Percentiles rank a stretch among this genome's conserved stretches.
These are phyloP conservation scores for Aspergillus costaricaensis DNA, from an alignment of 2,329 filamentous ascomycete species.

Conservation along the genomic window DNA sequence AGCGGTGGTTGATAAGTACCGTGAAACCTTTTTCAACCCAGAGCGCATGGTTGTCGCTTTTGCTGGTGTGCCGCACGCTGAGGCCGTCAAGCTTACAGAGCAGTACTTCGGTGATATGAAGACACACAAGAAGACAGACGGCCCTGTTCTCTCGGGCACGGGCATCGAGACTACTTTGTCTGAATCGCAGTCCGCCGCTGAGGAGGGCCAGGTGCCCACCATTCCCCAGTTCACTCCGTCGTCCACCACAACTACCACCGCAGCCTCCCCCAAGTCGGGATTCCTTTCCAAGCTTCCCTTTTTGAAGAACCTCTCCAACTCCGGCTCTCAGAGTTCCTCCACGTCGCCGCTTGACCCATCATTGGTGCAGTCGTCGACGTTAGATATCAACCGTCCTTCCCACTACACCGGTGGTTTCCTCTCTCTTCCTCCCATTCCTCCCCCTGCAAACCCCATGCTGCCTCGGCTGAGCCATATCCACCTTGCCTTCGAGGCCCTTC, in stretches of 20 bases:
- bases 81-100: slow-evolving; percentile 77
- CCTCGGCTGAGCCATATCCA: slow-evolving; percentile 90
- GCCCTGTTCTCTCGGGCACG: slow-evolving; percentile 54
- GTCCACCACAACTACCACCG: slow-evolving; percentile 37
- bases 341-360: slow-evolving; percentile 56
- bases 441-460: slow-evolving; percentile 72
- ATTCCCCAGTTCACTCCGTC: slow-evolving; percentile 45
- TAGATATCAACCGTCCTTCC: slow-evolving; percentile 65
- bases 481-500: slow-evolving; percentile 91
- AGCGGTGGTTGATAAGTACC: slow-evolving; percentile 73
- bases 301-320: slow-evolving; percentile 83
- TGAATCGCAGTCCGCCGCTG: slow-evolving; percentile 27
- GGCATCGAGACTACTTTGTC: slow-evolving; percentile 59
- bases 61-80: slow-evolving; percentile 80
- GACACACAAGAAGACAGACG: slow-evolving; percentile 51
- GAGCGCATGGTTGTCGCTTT: slow-evolving; percentile 94
- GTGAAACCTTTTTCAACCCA: slow-evolving; percentile 80
- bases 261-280: slow-evolving; percentile 56
- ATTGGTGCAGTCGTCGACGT: slow-evolving; percentile 45
- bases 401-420: slow-evolving; percentile 95
- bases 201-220: slow-evolving; percentile 37
- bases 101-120: slow-evolving; percentile 92
- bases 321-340: slow-evolving; percentile 61
- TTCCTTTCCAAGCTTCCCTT: slow-evolving; percentile 84
- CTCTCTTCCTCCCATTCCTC: slow-evolving; percentile 76